Conservation (phyloP, 1,139 yeast genomes). For the Scheffersomyces quercinus region DNA sequence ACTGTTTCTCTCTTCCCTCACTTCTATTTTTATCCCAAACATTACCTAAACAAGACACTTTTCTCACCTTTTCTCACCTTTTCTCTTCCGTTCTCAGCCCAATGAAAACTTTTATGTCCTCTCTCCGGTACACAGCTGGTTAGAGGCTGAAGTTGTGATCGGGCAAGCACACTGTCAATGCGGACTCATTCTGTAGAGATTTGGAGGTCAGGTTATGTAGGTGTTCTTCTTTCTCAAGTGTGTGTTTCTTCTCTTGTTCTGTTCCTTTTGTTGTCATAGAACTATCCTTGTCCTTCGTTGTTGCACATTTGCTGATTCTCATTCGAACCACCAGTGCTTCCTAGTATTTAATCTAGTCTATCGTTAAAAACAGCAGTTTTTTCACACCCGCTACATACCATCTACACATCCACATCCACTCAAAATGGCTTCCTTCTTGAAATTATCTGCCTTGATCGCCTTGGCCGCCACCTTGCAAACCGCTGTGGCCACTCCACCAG, state of each 20-base stretch:
- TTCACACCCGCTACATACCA: not conserved
- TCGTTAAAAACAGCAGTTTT: not conserved
- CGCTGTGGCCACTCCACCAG: conserved; percentile 77
- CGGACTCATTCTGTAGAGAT: too few species aligned
- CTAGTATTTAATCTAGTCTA: not conserved
- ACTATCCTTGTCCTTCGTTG: conserved; percentile 1
- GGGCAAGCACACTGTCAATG: too few species aligned
- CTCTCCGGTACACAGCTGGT: not conserved
- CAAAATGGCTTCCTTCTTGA: conserved; percentile 19
- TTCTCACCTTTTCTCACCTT: conserved; percentile 4
- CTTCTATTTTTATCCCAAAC: conserved; percentile 5
- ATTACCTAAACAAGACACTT: conserved; percentile 1
- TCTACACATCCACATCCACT: not conserved
- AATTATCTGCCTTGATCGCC: conserved; percentile 49
- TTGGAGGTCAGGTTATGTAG: not conserved
- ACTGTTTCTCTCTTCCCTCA: not conserved
- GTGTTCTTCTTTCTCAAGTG: not conserved
- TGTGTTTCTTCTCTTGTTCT: not conserved
- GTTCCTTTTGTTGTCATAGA: not conserved
- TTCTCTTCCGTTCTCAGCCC: not conserved
- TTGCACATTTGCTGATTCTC: not conserved
- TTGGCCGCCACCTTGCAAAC: conserved; percentile 50
- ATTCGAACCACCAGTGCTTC: too few species aligned
- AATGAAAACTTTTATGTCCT: not conserved
- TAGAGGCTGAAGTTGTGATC: not conserved